phyloP scores from a whole-genome alignment of 805 yeast species.

The Saccharomycopsis babjevae region DNA sequence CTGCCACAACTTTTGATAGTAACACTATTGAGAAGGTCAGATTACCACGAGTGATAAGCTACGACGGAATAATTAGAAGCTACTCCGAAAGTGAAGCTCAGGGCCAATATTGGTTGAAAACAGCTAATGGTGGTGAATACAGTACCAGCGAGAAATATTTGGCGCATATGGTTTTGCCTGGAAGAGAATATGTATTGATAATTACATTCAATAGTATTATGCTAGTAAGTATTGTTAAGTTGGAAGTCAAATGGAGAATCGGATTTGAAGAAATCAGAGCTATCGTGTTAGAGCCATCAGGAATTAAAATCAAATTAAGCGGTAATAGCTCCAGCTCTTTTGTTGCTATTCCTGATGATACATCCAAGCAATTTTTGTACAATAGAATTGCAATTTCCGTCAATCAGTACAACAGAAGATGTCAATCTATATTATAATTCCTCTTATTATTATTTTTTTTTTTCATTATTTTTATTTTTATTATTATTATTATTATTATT shows the following conservation, averaged over 20 bases:
- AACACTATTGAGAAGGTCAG: conserved; percentile 72
- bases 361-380: conserved; percentile 57
- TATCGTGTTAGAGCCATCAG: conserved; percentile 69
- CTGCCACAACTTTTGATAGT: conserved; percentile 81
- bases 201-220: conserved; percentile 65
- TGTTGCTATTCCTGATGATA: conserved; percentile 65
- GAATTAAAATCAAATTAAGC: conserved; percentile 57
- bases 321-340: conserved; percentile 54
- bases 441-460: conserved; percentile 2
- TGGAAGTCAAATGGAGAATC: conserved; percentile 65
- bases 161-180: conserved; percentile 78
- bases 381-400: conserved; percentile 72
- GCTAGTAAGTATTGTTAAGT: conserved; percentile 50
- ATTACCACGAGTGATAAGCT: conserved; percentile 65
- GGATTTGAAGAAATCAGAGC: conserved; percentile 54
- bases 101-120: conserved; percentile 88
- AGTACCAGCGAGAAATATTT: conserved; percentile 57
- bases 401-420: conserved; percentile 60
- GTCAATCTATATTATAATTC: conserved; percentile 37
- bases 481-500: not conserved
- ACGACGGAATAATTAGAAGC: conserved; percentile 64
- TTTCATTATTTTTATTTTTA: not conserved
- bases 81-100: conserved; percentile 77
- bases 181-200: conserved; percentile 66
- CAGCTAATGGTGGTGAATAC: conserved; percentile 70